A percentile compares a stretch with the other conserved stretches of the same genome.
phyloP scores from a whole-genome alignment of 345 rosid genomes.

The Noccaea bulbosa region DNA sequence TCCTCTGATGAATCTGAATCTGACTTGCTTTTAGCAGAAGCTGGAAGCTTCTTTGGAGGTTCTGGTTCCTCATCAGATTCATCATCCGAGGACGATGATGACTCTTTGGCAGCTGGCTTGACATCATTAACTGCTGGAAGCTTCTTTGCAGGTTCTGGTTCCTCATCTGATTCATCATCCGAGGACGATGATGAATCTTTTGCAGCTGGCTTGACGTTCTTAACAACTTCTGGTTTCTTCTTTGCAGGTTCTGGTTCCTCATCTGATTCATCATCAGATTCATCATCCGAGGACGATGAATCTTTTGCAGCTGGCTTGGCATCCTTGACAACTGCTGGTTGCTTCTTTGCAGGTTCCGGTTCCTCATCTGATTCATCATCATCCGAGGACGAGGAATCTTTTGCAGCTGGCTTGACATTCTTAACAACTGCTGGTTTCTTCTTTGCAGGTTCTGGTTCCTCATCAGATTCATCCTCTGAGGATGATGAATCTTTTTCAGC shows the following conservation, averaged over 20 bases:
- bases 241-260: constrained; percentile 43
- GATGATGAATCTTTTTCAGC: not conserved
- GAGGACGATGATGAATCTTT: constrained; percentile 42
- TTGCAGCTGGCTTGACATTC: no score
- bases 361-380: constrained; percentile 17
- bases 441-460: no score
- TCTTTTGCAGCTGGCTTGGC: constrained; percentile 41
- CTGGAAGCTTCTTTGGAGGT: constrained; percentile 9
- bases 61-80: constrained; percentile 31
- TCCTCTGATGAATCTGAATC: constrained; percentile 34
- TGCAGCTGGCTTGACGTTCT: constrained; percentile 37
- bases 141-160: constrained; percentile 31
- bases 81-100: constrained; percentile 36
- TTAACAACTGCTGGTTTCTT: no score
- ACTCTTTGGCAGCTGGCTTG: constrained; percentile 43
- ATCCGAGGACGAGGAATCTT: constrained; percentile 28
- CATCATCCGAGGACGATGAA: constrained; percentile 28
- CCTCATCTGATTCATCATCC: constrained; percentile 41
- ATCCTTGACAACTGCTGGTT: not conserved
- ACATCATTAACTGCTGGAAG: constrained; percentile 31
- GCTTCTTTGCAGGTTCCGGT: no score
- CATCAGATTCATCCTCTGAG: constrained; percentile 8
- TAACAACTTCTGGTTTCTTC: constrained; percentile 22
- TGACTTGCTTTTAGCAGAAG: not conserved
- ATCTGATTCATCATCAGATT: constrained; percentile 35